Evolutionary conservation across 2,329 filamentous ascomycete genomes (phyloP).

Genomic region (Fusarium coffeatum): DNA sequence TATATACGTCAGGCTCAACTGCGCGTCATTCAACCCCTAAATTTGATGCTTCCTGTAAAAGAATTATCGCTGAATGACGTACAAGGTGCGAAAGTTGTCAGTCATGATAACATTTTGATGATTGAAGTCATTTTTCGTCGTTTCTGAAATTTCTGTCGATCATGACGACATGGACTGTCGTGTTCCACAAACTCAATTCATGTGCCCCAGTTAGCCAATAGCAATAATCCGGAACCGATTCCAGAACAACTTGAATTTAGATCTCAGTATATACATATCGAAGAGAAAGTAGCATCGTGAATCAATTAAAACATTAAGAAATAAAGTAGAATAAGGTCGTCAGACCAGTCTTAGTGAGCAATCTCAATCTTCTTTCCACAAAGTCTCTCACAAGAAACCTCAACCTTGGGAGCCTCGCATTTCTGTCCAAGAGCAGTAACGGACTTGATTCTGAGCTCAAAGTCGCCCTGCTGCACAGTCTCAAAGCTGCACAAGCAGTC

Average conservation of each 20-base stretch:
- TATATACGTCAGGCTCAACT: not conserved
- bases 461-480: not conserved
- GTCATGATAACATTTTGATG: not conserved
- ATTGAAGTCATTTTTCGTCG: not conserved
- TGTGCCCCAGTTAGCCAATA: too few relatives aligned
- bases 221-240: rapidly evolving
- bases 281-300: not conserved
- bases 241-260: rapidly evolving
- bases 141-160: too few relatives aligned
- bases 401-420: not conserved
- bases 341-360: not conserved
- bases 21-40: too few relatives aligned
- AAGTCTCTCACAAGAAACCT: not conserved
- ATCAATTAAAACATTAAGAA: not conserved
- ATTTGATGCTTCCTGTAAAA: too few relatives aligned
- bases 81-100: not conserved
- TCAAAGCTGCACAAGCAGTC: not conserved
- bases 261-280: not conserved
- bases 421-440: not conserved
- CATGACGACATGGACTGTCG: too few relatives aligned
- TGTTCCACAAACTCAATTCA: too few relatives aligned
- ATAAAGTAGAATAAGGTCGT: not conserved
- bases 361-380: not conserved
- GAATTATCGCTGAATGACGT: not conserved
- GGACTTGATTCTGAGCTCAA: not conserved